Evolutionary conservation across 805 yeast species (phyloP).

Genomic region (Ogataea salicorniae): DNA sequence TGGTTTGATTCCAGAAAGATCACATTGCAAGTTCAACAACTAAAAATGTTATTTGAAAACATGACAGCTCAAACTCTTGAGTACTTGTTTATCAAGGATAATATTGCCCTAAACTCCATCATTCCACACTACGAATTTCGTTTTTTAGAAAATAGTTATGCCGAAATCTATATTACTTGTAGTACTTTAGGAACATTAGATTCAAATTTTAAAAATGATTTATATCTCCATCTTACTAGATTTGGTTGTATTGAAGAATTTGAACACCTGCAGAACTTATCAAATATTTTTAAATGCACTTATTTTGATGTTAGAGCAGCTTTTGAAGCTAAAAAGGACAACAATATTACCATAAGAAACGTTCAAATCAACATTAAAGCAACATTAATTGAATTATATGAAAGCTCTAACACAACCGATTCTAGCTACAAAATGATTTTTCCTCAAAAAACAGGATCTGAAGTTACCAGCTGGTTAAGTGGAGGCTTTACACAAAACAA

Average conservation of each 20-base stretch:
- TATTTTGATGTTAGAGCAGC: conserved; percentile 33
- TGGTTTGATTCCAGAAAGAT: conserved; percentile 28
- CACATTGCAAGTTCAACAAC: conserved; percentile 11
- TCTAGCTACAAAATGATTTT: neutral
- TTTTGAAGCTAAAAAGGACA: conserved; percentile 23
- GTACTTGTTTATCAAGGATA: conserved; percentile 4
- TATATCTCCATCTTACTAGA: conserved; percentile 15
- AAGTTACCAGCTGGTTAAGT: conserved; percentile 14
- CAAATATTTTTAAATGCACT: conserved; percentile 23
- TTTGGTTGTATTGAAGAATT: conserved; percentile 22
- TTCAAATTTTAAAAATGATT: conserved; percentile 10
- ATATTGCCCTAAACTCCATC: conserved; percentile 8
- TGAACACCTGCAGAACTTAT: conserved; percentile 5
- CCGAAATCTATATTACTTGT: conserved; percentile 15
- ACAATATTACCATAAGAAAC: conserved; percentile 4
- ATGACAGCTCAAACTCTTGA: conserved; percentile 5
- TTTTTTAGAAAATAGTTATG: conserved; percentile 21
- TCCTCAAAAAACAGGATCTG: neutral
- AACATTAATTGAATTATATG: conserved; percentile 21
- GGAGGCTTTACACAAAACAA: conserved; percentile 8
- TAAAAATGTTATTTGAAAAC: conserved; percentile 11
- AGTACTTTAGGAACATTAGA: conserved; percentile 2
- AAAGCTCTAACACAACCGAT: conserved; percentile 1
- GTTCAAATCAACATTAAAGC: conserved; percentile 15
- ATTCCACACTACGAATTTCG: conserved; percentile 17